Evolutionary conservation across 306 rosid species (phyloP).

Genomic region (Cucumis hystrix): DNA sequence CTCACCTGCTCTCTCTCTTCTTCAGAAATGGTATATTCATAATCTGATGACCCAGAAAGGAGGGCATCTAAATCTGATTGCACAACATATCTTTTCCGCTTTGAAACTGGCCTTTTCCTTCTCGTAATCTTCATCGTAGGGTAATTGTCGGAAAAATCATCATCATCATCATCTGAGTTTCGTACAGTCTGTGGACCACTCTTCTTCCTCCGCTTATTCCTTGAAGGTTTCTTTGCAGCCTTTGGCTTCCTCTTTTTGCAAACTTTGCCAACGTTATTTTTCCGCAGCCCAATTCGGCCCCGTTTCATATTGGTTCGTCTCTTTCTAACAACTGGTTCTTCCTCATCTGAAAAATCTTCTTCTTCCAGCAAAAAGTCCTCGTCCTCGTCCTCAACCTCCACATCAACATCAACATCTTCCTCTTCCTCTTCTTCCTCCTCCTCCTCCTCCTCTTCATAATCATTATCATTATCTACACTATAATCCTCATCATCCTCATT

Average conservation of each 20-base stretch:
- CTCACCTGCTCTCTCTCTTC: slow-evolving; percentile 94
- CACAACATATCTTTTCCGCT: slow-evolving; percentile 24
- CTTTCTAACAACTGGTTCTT: slow-evolving; percentile 33
- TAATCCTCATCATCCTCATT: slow-evolving; percentile 12
- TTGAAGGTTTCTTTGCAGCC: slow-evolving; percentile 44
- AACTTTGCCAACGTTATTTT: slow-evolving; percentile 25
- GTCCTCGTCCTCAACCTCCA: slow-evolving; percentile 19
- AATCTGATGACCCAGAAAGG: slow-evolving; percentile 48
- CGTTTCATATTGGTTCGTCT: slow-evolving; percentile 35
- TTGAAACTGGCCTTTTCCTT: slow-evolving; percentile 19
- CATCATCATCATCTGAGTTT: slow-evolving; percentile 18
- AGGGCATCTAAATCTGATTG: slow-evolving; percentile 41
- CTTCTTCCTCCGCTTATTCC: slow-evolving; percentile 44
- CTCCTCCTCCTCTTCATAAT: slow-evolving; percentile 15
- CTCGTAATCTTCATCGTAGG: slow-evolving; percentile 16
- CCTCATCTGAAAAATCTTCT: slow-evolving; percentile 61
- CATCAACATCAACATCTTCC: slow-evolving; percentile 23
- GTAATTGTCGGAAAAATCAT: slow-evolving; percentile 27
- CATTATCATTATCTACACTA: slow-evolving; percentile 8
- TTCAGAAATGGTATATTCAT: slow-evolving; percentile 81
- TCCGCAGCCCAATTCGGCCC: slow-evolving; percentile 28
- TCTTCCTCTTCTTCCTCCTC: slow-evolving; percentile 15
- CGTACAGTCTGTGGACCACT: slow-evolving; percentile 23
- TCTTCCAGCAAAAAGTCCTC: slow-evolving; percentile 74
- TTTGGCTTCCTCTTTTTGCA: slow-evolving; percentile 32